These are phyloP conservation scores for Emericellopsis atlantica DNA, from an alignment of 2,329 filamentous ascomycete genomes.

Conservation along the genomic window DNA sequence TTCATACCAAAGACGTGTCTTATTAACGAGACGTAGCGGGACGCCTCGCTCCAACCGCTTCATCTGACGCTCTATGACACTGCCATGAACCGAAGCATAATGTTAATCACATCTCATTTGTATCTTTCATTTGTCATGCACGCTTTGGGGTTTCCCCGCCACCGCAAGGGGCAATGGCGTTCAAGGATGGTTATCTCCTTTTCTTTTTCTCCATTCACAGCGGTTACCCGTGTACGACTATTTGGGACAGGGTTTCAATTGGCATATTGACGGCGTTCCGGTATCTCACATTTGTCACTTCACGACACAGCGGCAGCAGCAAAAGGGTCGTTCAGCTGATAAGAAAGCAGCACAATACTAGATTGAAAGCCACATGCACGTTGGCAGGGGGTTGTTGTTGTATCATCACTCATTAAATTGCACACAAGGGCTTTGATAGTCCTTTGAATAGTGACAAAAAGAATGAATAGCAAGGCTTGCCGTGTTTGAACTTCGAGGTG, in stretches of 20 bases:
- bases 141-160: not conserved
- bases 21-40: constrained; percentile 10
- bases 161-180: constrained; percentile 1
- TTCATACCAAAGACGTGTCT: not conserved
- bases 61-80: constrained; percentile 9
- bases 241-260: constrained; percentile 6
- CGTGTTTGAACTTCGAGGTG: no score
- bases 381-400: no score
- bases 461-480: no score
- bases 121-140: constrained; percentile 1
- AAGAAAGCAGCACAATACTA: no score
- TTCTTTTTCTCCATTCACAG: constrained; percentile 4
- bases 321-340: no score
- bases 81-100: not conserved
- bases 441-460: not conserved
- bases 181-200: constrained; percentile 5
- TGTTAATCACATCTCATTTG: not conserved
- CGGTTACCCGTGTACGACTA: constrained; percentile 20
- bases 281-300: not conserved
- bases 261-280: not conserved
- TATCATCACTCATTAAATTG: not conserved
- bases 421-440: not conserved
- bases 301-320: not conserved
- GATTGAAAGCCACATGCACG: no score
- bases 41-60: constrained; percentile 35